Conservation (phyloP, 192 early-diverging fungal species). For the Coemansia sp. region DNA sequence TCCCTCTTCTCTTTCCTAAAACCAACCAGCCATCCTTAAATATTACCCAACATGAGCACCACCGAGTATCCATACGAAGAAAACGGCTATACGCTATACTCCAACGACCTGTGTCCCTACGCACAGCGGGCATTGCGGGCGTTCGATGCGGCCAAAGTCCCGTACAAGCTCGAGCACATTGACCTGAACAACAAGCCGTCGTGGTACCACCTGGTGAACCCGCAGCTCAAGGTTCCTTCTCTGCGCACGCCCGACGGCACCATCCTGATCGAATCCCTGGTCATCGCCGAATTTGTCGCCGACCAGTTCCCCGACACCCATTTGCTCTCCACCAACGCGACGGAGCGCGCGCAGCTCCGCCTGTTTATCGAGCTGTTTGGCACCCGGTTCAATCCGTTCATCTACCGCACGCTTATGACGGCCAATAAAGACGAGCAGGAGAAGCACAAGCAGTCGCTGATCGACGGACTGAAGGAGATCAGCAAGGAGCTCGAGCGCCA, state of each 20-base stretch:
- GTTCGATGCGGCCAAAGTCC: conserved; percentile 54
- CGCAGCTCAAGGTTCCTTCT: conserved; percentile 67
- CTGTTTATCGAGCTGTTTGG: conserved; percentile 34
- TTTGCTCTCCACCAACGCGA: conserved; percentile 20
- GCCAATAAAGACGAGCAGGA: conserved; percentile 21
- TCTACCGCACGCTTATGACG: conserved; percentile 9
- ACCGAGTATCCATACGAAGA: conserved; percentile 27
- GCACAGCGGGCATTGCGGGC: conserved; percentile 68
- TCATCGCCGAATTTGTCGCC: conserved; percentile 64
- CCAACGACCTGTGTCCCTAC: conserved; percentile 60
- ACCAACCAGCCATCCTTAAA: background rate
- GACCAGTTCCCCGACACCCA: conserved; percentile 60
- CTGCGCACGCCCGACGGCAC: conserved; percentile 55
- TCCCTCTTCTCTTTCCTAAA: background rate
- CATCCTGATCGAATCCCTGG: conserved; percentile 63
- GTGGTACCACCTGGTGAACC: conserved; percentile 65
- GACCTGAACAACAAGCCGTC: conserved; percentile 65
- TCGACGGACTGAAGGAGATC: conserved; percentile 7
- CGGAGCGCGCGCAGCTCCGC: conserved; percentile 43
- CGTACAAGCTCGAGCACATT: conserved; percentile 58
- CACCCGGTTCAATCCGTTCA: conserved; percentile 13
- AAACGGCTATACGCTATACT: conserved; percentile 57
- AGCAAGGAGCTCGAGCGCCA: conserved; percentile 31
- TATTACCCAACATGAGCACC: conserved; percentile 9
- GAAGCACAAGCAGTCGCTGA: conserved; percentile 2